Evolutionary conservation across 2,329 filamentous ascomycete genomes (phyloP).

Genomic region (Waltergamsia citrina): DNA sequence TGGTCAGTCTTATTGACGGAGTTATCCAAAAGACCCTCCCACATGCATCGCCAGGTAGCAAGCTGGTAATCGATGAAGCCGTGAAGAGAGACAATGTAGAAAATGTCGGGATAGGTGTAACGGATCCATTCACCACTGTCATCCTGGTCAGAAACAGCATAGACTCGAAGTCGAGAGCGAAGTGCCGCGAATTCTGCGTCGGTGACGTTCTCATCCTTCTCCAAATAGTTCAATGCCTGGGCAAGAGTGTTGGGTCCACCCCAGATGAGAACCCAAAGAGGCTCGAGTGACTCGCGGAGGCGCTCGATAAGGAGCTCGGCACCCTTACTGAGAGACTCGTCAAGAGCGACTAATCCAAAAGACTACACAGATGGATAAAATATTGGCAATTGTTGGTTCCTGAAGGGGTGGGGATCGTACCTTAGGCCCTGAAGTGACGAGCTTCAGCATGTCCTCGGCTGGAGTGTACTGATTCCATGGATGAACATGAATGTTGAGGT

Average conservation of each 20-base stretch:
- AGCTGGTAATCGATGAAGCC: conserved; percentile 44
- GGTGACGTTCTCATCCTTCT: conserved; percentile 15
- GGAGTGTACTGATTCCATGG: conserved; percentile 29
- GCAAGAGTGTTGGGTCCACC: conserved; percentile 43
- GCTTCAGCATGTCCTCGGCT: conserved; percentile 19
- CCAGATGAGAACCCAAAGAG: conserved; percentile 43
- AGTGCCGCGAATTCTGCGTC: conserved; percentile 21
- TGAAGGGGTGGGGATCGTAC: too few species aligned
- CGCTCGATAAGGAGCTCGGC: conserved; percentile 28
- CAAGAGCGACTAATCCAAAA: conserved; percentile 1
- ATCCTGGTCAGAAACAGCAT: conserved; percentile 51
- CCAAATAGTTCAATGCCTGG: conserved; percentile 29
- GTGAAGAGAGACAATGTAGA: conserved; percentile 46
- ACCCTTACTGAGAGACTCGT: conserved; percentile 24
- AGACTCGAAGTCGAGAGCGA: conserved; percentile 34
- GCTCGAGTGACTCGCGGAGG: conserved; percentile 17
- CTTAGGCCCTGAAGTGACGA: conserved; percentile 26
- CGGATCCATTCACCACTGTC: conserved; percentile 48
- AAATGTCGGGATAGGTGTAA: conserved; percentile 39
- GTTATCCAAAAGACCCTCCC: conserved; percentile 32
- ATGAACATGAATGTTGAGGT: conserved; percentile 37
- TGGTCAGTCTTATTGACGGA: conserved; percentile 33
- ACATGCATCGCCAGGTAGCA: conserved; percentile 48
- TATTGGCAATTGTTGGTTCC: conserved; percentile 3
- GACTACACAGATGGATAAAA: background rate